Base-by-base conservation (phyloP, 495 filamentous ascomycete species). In the Penicillium soppii region DNA sequence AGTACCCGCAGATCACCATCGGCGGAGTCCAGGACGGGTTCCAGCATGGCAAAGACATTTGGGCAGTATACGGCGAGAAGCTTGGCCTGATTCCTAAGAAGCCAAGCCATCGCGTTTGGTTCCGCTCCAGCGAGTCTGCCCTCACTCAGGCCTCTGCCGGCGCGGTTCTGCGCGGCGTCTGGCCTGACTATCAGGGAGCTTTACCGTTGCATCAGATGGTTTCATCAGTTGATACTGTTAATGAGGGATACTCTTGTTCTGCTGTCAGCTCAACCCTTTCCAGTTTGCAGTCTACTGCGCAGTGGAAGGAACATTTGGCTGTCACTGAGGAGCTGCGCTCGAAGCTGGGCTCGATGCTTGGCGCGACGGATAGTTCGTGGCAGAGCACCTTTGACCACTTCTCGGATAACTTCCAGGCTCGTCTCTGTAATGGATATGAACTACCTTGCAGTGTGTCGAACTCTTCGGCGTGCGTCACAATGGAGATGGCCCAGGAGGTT, bases 1-100 rank as follows among this genome's bases (percentile, higher is more conserved):
- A 75, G 52, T 74, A 71, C 26, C 72, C 72, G 0, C 72, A 75
- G 41, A 68, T 75, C 41, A 75, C 72, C 10, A 61, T 74, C 19
- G 72, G 72, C 16, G 72, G 72, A 32, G 48, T 74, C 9, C 65
- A 69, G 15, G 72, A 75, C 40, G 72, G 70, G 1, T 70, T 62
- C 44, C 69, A 71, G 47, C 72, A 75, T 55, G 72, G 72, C 20
- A 63, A 64, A 23, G 72, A 75, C 20, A 65, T 75, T 5, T 65
- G 64, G 55, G 50, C 48, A 4, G 58, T 75, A 17, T 75, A 75
- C 47, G 64, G 65, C 4, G 40, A 72, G 26, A 66, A 67, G 46
- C 63, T 75, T 1, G 53, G 58, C 5, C 39, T 73, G 1, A 58
- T 75, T 25, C 67, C 72, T 15, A 42, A 46, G 22, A 22, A 47